A percentile compares a stretch with the other conserved stretches of the same genome.
Evolutionary conservation across 345 rosid species (phyloP).

Genomic region (Anacardium occidentale): DNA sequence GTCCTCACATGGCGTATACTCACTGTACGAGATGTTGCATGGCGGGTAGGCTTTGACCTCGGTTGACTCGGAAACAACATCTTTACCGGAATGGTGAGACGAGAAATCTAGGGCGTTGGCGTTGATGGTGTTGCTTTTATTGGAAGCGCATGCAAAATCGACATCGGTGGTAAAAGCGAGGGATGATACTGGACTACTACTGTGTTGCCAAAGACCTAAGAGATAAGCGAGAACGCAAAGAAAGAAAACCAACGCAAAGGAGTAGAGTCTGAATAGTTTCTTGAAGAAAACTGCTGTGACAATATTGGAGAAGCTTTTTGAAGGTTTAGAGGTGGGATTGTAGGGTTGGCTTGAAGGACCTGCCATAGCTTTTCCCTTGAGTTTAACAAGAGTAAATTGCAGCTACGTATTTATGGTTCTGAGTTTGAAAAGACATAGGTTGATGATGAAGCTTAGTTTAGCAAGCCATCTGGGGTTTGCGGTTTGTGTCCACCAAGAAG

Average conservation of each 20-base stretch:
- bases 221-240: constrained; percentile 47
- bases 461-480: constrained; percentile 7
- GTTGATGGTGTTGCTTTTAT: neutral
- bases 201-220: constrained; percentile 37
- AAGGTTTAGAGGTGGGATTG: constrained; percentile 23
- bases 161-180: neutral
- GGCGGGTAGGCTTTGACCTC: constrained; percentile 23
- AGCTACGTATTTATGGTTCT: constrained; percentile 4
- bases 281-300: constrained; percentile 11
- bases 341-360: neutral
- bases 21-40: constrained; percentile 31
- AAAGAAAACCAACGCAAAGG: constrained; percentile 26
- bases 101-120: constrained; percentile 29
- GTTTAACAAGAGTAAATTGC: neutral
- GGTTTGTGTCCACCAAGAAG: too few relatives aligned
- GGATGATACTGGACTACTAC: neutral
- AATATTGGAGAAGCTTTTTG: constrained; percentile 14
- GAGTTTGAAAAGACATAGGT: constrained; percentile 6
- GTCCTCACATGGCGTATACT: constrained; percentile 57
- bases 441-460: constrained; percentile 12
- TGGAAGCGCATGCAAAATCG: neutral
- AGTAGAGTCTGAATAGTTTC: constrained; percentile 11
- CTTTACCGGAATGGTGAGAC: constrained; percentile 29
- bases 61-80: neutral
- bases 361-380: constrained; percentile 25